Percentiles rank a stretch among this genome's conserved stretches.
Conservation (phyloP, 345 rosid species). For the Carallia brachiata region DNA sequence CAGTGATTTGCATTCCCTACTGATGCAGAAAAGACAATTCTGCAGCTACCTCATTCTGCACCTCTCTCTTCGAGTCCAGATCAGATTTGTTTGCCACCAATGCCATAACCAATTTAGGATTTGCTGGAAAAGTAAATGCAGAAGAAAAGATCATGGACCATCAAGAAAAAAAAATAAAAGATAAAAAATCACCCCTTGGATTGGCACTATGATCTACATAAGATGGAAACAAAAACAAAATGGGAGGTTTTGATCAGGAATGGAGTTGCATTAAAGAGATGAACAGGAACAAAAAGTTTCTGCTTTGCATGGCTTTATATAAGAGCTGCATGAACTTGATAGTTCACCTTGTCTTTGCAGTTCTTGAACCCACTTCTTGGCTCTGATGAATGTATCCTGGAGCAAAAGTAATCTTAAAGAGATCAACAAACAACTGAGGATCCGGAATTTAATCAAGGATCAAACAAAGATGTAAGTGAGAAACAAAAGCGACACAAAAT, state of each 20-base stretch:
- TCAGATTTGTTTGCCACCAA: conserved; percentile 44
- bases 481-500: background rate
- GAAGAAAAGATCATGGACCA: background rate
- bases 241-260: background rate
- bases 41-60: conserved; percentile 31
- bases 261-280: background rate
- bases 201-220: background rate
- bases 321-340: background rate
- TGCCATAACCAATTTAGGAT: conserved; percentile 39
- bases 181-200: no score
- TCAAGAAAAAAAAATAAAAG: background rate
- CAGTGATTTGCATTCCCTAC: no score
- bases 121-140: conserved; percentile 17
- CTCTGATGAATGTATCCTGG: conserved; percentile 45
- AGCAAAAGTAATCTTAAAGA: background rate
- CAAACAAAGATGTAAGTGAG: no score
- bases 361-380: conserved; percentile 49
- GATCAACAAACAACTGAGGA: background rate
- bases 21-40: background rate
- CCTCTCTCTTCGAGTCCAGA: conserved; percentile 33
- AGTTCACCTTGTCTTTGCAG: conserved; percentile 41
- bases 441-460: no score
- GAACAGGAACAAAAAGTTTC: background rate
- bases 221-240: background rate
- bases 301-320: background rate